These are phyloP conservation scores for Taphrina communis DNA, from an alignment of 1,139 yeast species.

Conservation along the genomic window DNA sequence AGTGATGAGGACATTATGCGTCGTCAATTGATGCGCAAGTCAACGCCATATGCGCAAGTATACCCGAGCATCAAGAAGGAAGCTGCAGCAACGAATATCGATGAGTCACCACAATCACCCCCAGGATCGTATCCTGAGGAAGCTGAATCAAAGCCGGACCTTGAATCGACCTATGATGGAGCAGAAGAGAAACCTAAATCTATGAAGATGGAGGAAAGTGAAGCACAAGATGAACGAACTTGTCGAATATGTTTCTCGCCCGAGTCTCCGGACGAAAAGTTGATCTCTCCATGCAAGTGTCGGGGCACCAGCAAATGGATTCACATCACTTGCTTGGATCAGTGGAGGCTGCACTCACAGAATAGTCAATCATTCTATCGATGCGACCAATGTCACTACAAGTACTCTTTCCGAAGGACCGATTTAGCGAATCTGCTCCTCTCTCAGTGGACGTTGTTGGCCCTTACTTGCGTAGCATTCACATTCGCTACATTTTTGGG, in stretches of 20 bases:
- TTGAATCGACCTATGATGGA: background rate
- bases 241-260: slow-evolving; percentile 38
- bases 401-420: slow-evolving; percentile 40
- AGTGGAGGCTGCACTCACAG: slow-evolving; percentile 34
- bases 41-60: slow-evolving; percentile 7
- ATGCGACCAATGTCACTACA: slow-evolving; percentile 40
- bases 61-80: background rate
- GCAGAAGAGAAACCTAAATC: background rate
- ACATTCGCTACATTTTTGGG: slow-evolving; percentile 31
- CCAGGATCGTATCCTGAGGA: slow-evolving; percentile 10
- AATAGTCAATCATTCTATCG: slow-evolving; percentile 35
- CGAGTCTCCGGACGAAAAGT: slow-evolving; percentile 26
- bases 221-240: slow-evolving; percentile 31
- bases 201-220: background rate
- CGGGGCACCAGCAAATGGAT: slow-evolving; percentile 38
- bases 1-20: slow-evolving; percentile 7
- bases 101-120: background rate
- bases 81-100: background rate
- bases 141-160: background rate
- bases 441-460: slow-evolving; percentile 22
- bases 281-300: slow-evolving; percentile 38
- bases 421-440: slow-evolving; percentile 29
- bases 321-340: slow-evolving; percentile 30
- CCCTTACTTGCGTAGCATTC: slow-evolving; percentile 21
- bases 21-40: slow-evolving; percentile 1